Percentiles rank a stretch among this genome's conserved stretches.
Evolutionary conservation across 108 stramenopile species (phyloP).

Genomic region (Fragilaria radians): DNA sequence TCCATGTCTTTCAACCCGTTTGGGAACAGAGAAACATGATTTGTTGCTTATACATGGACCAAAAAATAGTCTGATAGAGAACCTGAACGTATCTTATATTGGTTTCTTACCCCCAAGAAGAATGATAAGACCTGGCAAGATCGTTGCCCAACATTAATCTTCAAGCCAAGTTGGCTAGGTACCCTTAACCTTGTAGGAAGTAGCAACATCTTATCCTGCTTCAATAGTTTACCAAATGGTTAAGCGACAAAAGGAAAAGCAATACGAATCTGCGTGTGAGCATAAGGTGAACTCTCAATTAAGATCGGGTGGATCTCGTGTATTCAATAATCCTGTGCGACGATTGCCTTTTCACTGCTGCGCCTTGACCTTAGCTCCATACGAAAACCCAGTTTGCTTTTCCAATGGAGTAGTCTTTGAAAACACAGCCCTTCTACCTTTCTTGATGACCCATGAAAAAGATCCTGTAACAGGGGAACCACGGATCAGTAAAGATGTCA

Average conservation of each 20-base stretch:
- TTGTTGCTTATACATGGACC: too few species aligned
- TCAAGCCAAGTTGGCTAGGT: too few species aligned
- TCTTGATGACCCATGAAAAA: slow-evolving; percentile 73
- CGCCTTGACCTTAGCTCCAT: slow-evolving; percentile 88
- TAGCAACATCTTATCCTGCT: background rate
- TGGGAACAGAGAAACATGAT: too few species aligned
- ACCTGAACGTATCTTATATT: too few species aligned
- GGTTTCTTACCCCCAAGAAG: too few species aligned
- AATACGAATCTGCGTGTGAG: slow-evolving; percentile 75
- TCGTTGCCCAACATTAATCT: too few species aligned
- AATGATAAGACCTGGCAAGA: too few species aligned
- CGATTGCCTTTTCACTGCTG: slow-evolving; percentile 94
- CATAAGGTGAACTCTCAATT: slow-evolving; percentile 53
- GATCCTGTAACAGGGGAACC: slow-evolving; percentile 83
- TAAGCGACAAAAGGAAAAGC: slow-evolving; percentile 86
- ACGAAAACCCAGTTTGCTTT: slow-evolving; percentile 59
- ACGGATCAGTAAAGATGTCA: slow-evolving; percentile 55
- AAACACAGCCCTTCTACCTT: slow-evolving; percentile 73
- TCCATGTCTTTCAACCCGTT: too few species aligned
- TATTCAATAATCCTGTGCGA: slow-evolving; percentile 19
- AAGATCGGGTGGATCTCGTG: slow-evolving; percentile 29
- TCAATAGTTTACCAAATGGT: slow-evolving; percentile 69
- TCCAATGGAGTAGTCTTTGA: slow-evolving; percentile 88
- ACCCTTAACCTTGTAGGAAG: too few species aligned
- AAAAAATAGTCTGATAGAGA: too few species aligned